Base-by-base conservation (phyloP, 2,329 filamentous ascomycete genomes). In the Boeremia lycopersici region DNA sequence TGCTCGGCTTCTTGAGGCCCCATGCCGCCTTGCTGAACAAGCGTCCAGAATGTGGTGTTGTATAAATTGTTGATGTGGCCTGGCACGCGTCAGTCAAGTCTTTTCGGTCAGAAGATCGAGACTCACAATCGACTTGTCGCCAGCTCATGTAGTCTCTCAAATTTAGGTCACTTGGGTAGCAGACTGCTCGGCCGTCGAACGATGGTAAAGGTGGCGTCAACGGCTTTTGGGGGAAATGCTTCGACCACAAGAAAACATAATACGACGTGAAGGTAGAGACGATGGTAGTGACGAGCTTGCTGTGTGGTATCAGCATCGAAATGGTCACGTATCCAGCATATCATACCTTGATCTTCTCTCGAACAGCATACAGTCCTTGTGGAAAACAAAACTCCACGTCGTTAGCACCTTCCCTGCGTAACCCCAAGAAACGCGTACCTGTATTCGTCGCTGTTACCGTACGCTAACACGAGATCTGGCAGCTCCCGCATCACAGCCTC, bases 31-130 rank as follows among this genome's bases (percentile, higher is more conserved):
- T 86, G 79, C 60, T 91, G 86, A 19, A 98, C 89, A 67, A 99
- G 80, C 0, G 88, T 82, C 95, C 95, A 99, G 74, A 98, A 98
- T 0, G 91, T 91, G 0, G 95, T 99, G 73, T 99, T 99, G 76
- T 97, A 99, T 4, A 99, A 84, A 69, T 99, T 99, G 75, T 99
- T 99, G 67, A 99, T 96, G 73, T 99, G 95, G 62, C 90, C 90
- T 93, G 56, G 9, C 1, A 23, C 42, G 25, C 34, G 38, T 47
- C 19, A 61, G 40, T 17, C 11, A 19, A 13, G 34, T 12, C 7
- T 6, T 23, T 23, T 23, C 3, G 19, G 19, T 23, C 3, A 26
- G 6, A 15, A 2, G 3, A 17, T 11, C 10, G 4, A 36, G 31
- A 76, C 87, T 74, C 73, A 95, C 95, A 98, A 74, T 99, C 95